These are phyloP conservation scores for Yarrowia deformans DNA, from an alignment of 805 yeast genomes.

Conservation along the genomic window DNA sequence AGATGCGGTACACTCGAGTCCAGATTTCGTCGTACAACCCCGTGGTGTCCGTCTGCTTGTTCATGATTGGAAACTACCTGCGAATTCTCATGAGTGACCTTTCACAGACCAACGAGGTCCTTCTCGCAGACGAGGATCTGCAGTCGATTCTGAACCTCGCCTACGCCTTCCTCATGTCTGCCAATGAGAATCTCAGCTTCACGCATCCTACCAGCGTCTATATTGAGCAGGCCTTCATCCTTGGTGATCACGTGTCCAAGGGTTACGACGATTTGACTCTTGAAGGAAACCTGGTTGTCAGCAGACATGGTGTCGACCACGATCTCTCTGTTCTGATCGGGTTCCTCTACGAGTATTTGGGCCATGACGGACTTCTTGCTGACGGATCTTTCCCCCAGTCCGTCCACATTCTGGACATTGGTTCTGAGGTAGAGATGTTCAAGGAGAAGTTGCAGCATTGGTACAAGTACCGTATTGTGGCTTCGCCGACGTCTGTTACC, in stretches of 20 bases:
- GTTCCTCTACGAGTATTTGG: constrained; percentile 13
- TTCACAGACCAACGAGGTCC: background rate
- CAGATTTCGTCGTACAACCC: constrained; percentile 14
- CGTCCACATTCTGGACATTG: background rate
- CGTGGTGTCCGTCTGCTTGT: constrained; percentile 17
- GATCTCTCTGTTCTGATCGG: constrained; percentile 5
- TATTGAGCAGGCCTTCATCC: background rate
- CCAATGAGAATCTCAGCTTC: constrained; percentile 15
- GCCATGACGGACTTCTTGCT: background rate
- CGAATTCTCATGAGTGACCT: background rate
- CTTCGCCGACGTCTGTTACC: background rate
- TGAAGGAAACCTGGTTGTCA: constrained; percentile 6
- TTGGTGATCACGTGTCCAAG: background rate
- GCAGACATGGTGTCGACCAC: constrained; percentile 3
- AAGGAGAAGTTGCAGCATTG: constrained; percentile 14
- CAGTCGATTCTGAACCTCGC: constrained; percentile 11
- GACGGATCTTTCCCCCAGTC: constrained; percentile 20
- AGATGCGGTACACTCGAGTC: constrained; percentile 15
- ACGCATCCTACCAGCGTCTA: constrained; percentile 10
- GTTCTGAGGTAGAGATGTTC: constrained; percentile 9
- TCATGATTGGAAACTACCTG: constrained; percentile 25
- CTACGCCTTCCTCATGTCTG: background rate
- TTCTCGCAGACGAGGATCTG: constrained; percentile 3
- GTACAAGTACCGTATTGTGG: background rate
- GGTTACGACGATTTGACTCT: background rate